Percentiles rank a stretch among this genome's conserved stretches.
These are phyloP conservation scores for Aspergillus incahuasiensis DNA, from an alignment of 495 filamentous ascomycete species.

Conservation along the genomic window DNA sequence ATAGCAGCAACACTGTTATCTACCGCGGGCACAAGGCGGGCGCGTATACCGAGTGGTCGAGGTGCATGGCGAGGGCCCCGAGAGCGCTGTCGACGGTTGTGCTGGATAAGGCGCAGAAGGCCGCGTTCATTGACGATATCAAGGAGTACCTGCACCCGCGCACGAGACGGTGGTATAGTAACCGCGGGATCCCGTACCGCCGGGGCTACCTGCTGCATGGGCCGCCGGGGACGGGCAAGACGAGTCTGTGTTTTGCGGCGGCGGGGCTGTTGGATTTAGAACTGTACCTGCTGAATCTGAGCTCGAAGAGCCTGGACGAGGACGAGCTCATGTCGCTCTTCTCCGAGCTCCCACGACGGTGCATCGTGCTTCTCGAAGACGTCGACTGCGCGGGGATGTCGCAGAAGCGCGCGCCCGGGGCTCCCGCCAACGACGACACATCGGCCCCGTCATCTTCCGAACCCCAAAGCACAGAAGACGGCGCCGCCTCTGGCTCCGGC, in stretches of 20 bases:
- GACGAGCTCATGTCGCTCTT: slow-evolving; percentile 69
- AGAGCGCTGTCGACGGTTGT: slow-evolving; percentile 81
- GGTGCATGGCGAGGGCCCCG: slow-evolving; percentile 64
- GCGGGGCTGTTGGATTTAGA: slow-evolving; percentile 41
- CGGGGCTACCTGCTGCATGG: slow-evolving; percentile 46
- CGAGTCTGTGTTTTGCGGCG: slow-evolving; percentile 46
- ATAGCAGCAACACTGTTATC: slow-evolving; percentile 60
- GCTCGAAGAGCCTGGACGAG: slow-evolving; percentile 48
- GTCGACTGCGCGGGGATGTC: slow-evolving; percentile 53
- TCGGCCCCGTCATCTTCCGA: not conserved
- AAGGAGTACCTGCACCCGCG: slow-evolving; percentile 79
- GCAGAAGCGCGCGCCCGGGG: slow-evolving; percentile 32
- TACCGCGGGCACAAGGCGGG: slow-evolving; percentile 49
- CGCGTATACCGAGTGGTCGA: slow-evolving; percentile 52
- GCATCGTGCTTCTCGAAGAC: slow-evolving; percentile 48
- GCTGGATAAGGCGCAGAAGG: slow-evolving; percentile 69
- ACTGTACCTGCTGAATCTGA: slow-evolving; percentile 45
- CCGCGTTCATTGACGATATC: slow-evolving; percentile 69
- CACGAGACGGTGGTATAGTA: slow-evolving; percentile 73
- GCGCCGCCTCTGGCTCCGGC: not conserved
- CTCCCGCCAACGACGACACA: not conserved
- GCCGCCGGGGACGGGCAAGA: slow-evolving; percentile 49
- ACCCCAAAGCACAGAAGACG: not conserved
- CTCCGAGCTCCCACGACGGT: slow-evolving; percentile 44
- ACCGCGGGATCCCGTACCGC: slow-evolving; percentile 54